Conservation (phyloP, 1,139 yeast genomes). For the Petasospora fabianii region DNA sequence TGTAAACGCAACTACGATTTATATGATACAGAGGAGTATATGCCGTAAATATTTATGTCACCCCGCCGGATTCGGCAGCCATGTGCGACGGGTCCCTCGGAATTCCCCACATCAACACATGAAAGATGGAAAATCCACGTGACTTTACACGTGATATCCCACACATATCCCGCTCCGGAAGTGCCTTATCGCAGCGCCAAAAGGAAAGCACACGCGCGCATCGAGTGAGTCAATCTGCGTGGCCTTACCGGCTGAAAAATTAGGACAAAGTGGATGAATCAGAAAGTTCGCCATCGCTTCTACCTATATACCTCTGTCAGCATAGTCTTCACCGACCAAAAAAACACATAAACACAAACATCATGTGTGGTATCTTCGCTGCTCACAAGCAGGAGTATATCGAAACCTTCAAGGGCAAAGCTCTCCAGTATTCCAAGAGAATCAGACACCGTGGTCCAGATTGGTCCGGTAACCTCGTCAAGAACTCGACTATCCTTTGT, state of each 20-base stretch:
- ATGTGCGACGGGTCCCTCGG: too few species aligned
- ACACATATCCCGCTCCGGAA: too few species aligned
- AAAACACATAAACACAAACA: background rate
- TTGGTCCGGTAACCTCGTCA: slow-evolving; percentile 88
- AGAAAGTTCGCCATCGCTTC: background rate
- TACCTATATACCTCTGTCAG: too few species aligned
- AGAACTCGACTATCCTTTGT: slow-evolving; percentile 75
- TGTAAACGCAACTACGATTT: too few species aligned
- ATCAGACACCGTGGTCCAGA: slow-evolving; percentile 99
- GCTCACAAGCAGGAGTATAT: slow-evolving; percentile 80
- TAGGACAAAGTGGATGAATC: background rate
- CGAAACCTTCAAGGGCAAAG: slow-evolving; percentile 77
- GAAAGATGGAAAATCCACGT: too few species aligned
- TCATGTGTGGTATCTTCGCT: slow-evolving; percentile 99
- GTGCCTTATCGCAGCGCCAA: too few species aligned
- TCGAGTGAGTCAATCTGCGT: background rate
- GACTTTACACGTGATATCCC: too few species aligned
- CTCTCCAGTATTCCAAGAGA: slow-evolving; percentile 84
- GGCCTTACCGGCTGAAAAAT: background rate
- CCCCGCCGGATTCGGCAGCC: too few species aligned
- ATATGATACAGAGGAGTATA: too few species aligned
- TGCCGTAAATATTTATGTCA: too few species aligned
- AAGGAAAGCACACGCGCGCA: background rate
- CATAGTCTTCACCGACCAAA: too few species aligned
- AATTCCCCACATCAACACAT: too few species aligned